Base-by-base conservation (phyloP, 768 basidiomycete species). In the Collybia nuda region DNA sequence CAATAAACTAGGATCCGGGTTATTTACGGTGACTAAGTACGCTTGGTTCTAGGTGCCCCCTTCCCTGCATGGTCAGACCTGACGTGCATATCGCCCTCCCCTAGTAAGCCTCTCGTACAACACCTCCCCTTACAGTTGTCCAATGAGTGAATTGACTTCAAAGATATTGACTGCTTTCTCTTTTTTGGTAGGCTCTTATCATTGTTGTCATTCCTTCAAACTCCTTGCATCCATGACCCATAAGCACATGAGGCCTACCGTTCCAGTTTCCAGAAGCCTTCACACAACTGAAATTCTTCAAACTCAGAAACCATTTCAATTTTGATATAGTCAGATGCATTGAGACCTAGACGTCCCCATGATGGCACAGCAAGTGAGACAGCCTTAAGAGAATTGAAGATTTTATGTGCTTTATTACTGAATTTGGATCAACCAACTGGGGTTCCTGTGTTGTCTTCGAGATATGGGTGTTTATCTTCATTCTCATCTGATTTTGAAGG, bases 211-310 rank as follows among this genome's bases (percentile, higher is more conserved):
- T 48, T 46, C 7, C 22, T 18, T 29, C 29, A 19, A 35, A 49
- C 21, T 24, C 57, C 55, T 28, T 52, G 32, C 28, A 32, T 40
- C 52, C 48, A 59, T 1, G 48, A 56, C 2, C 48, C n/a, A 36
- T 54, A 59, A 11, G 36, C 46, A 14, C 40, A 26, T 5, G 50
- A 12, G 2, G 53, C 45, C 50, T 47, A 60, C 2, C 32, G 11
- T 21, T 52, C 44, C 7, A 56, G 52, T 36, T 60, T 60, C 58
- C 58, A 60, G 12, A 7, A 17, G 4, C 38, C 44, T 11, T 52
- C 53, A 32, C 58, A 60, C 7, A 57, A 35, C 6, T 26, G 23
- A 41, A 60, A 57, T 40, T 60, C 56, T 6, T 18, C n/a, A 42
- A 57, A 60, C 17, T 57, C 50, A 22, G 14, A 32, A 2, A 21